These are phyloP conservation scores for Cladosporium sp. DNA, from an alignment of 2,329 filamentous ascomycete genomes.

Conservation along the genomic window DNA sequence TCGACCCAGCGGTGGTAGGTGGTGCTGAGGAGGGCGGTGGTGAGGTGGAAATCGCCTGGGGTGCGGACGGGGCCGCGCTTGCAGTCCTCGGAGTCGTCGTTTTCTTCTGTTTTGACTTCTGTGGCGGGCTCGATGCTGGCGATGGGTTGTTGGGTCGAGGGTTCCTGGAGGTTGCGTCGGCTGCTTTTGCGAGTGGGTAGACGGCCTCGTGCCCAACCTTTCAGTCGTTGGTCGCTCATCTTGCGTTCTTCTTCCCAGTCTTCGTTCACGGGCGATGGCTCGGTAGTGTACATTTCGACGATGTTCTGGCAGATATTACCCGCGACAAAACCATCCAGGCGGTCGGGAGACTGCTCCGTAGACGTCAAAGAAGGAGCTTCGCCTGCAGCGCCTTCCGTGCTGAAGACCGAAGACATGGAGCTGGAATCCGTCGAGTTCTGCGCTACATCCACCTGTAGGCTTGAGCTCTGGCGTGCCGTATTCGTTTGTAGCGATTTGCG, in stretches of 20 bases:
- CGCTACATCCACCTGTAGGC: neutral
- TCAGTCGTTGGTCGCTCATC: neutral
- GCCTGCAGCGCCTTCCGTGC: constrained; percentile 5
- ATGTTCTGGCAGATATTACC: constrained; percentile 36
- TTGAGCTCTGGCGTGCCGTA: neutral
- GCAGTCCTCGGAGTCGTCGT: constrained; percentile 25
- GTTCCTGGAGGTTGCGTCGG: constrained; percentile 3
- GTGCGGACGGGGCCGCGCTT: constrained; percentile 42
- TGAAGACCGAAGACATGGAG: constrained; percentile 22
- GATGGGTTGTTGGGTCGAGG: constrained; percentile 1
- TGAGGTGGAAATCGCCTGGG: constrained; percentile 72
- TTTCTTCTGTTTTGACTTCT: constrained; percentile 10
- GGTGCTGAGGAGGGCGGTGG: constrained; percentile 72
- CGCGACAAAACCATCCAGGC: constrained; percentile 30
- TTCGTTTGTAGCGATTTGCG: constrained; percentile 25
- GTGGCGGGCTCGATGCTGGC: constrained; percentile 16
- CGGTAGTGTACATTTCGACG: constrained; percentile 35
- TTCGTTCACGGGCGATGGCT: constrained; percentile 22
- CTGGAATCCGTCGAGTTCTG: constrained; percentile 18
- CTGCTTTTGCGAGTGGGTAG: constrained; percentile 16
- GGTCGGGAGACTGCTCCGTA: constrained; percentile 12
- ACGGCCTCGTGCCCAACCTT: constrained; percentile 18
- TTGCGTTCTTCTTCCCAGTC: constrained; percentile 18
- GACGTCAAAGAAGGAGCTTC: constrained; percentile 17
- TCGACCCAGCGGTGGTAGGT: constrained; percentile 82